A percentile compares a stretch with the other conserved stretches of the same genome.
These are phyloP conservation scores for Aspergillus uvarum DNA, from an alignment of 2,329 filamentous ascomycete genomes.

Conservation along the genomic window DNA sequence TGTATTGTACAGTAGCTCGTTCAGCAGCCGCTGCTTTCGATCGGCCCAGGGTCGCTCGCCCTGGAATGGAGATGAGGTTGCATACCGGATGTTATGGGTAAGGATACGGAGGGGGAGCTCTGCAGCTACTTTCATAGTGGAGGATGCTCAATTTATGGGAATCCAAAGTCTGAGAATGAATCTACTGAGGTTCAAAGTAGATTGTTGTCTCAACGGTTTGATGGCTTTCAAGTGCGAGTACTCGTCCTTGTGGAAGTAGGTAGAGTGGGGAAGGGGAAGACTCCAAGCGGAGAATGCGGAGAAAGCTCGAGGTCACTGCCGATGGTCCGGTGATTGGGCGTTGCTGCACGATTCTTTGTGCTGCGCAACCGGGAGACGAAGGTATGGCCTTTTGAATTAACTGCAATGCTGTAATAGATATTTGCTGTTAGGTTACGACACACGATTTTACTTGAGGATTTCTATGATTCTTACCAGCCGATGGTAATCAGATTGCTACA, in stretches of 20 bases:
- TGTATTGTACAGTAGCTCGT: conserved; percentile 50
- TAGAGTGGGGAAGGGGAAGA: not conserved
- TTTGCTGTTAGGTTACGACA: too few relatives aligned
- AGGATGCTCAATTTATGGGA: not conserved
- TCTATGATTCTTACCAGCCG: too few relatives aligned
- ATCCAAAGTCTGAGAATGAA: not conserved
- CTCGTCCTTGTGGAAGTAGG: too few relatives aligned
- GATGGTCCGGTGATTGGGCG: not conserved
- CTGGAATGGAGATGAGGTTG: conserved; percentile 49
- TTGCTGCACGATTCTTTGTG: not conserved
- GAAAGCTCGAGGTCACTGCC: not conserved
- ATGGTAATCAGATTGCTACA: too few relatives aligned
- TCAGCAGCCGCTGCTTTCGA: conserved; percentile 47
- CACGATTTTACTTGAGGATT: too few relatives aligned
- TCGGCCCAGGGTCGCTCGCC: conserved; percentile 54
- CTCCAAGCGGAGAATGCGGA: not conserved
- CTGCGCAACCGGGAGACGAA: not conserved
- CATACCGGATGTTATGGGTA: conserved; percentile 60
- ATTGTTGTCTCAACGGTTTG: not conserved
- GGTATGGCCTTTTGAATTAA: too few relatives aligned
- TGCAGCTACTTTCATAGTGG: conserved; percentile 27
- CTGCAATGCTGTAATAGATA: too few relatives aligned
- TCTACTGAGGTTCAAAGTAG: not conserved
- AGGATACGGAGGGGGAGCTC: conserved; percentile 49
- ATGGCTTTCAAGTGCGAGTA: not conserved